Percentiles rank a stretch among this genome's conserved stretches.
Conservation (phyloP, 169 alveolate species). For the Miamiensis avidus region DNA sequence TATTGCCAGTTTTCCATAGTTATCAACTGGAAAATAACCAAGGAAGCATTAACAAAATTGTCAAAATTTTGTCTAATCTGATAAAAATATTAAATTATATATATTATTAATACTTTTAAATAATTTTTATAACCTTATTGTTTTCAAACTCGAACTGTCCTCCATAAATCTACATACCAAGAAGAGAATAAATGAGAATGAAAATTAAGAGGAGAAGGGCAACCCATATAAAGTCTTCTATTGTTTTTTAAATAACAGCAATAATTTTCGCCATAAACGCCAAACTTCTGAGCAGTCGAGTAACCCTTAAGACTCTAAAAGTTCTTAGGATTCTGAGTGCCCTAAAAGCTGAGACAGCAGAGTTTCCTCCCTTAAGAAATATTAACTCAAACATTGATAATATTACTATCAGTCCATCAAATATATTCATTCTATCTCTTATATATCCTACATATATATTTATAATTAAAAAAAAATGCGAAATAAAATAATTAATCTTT, state of each 20-base stretch:
- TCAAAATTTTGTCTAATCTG: slow-evolving; percentile 49
- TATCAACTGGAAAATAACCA: slow-evolving; percentile 71
- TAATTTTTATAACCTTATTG: not conserved
- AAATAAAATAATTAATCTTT: no score
- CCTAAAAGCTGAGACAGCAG: slow-evolving; percentile 72
- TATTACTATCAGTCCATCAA: slow-evolving; percentile 57
- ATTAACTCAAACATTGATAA: slow-evolving; percentile 57
- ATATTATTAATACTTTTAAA: no score
- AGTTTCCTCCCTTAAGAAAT: slow-evolving; percentile 54
- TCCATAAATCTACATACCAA: slow-evolving; percentile 54
- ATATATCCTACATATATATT: slow-evolving; percentile 33
- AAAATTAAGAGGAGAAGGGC: slow-evolving; percentile 67
- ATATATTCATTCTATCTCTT: slow-evolving; percentile 52
- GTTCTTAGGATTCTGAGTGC: slow-evolving; percentile 85
- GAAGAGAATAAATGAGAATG: slow-evolving; percentile 75
- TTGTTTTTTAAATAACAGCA: slow-evolving; percentile 45
- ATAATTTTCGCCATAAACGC: slow-evolving; percentile 72
- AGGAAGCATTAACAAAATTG: slow-evolving; percentile 63
- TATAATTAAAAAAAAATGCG: not conserved
- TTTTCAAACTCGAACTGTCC: slow-evolving; percentile 12
- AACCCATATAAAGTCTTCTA: slow-evolving; percentile 64
- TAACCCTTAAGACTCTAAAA: slow-evolving; percentile 85
- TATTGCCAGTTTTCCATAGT: slow-evolving; percentile 82
- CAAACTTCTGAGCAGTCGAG: slow-evolving; percentile 80
- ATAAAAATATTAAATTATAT: no score